These are phyloP conservation scores for Dendrobium huoshanense DNA, from an alignment of 106 monocot genomes.

Conservation along the genomic window DNA sequence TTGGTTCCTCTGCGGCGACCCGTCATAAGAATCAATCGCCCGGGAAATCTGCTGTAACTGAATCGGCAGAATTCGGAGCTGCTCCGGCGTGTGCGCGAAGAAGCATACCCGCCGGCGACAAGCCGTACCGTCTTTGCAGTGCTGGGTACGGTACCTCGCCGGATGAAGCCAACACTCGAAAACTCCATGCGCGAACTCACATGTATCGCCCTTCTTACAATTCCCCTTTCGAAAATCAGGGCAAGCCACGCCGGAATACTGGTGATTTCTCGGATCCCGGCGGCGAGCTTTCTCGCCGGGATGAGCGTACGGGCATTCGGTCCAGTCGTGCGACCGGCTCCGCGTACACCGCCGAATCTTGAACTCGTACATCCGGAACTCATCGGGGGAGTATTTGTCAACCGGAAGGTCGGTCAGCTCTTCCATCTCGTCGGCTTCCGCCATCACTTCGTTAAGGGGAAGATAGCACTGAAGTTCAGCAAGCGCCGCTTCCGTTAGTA, in stretches of 20 bases:
- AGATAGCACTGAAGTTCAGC: conserved; percentile 27
- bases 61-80: conserved; percentile 50
- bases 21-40: conserved; percentile 14
- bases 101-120: conserved; percentile 66
- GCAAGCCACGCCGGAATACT: conserved; percentile 78
- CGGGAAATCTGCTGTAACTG: conserved; percentile 19
- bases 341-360: conserved; percentile 62
- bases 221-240: conserved; percentile 78
- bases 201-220: conserved; percentile 64
- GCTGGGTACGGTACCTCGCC: conserved; percentile 82
- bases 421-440: conserved; percentile 4
- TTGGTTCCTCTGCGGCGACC: conserved; percentile 9
- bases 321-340: conserved; percentile 71
- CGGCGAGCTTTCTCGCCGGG: conserved; percentile 81
- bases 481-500: conserved; percentile 12
- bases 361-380: conserved; percentile 91
- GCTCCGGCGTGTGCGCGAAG: conserved; percentile 78
- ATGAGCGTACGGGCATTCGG: conserved; percentile 73
- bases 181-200: conserved; percentile 90
- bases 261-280: conserved; percentile 58
- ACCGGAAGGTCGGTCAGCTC: conserved; percentile 21
- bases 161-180: conserved; percentile 99
- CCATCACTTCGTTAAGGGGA: conserved; percentile 3
- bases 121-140: conserved; percentile 86
- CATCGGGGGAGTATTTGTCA: conserved; percentile 43